phyloP scores from a whole-genome alignment of 2,329 filamentous ascomycete species.

The Pestalotiopsis sp. region DNA sequence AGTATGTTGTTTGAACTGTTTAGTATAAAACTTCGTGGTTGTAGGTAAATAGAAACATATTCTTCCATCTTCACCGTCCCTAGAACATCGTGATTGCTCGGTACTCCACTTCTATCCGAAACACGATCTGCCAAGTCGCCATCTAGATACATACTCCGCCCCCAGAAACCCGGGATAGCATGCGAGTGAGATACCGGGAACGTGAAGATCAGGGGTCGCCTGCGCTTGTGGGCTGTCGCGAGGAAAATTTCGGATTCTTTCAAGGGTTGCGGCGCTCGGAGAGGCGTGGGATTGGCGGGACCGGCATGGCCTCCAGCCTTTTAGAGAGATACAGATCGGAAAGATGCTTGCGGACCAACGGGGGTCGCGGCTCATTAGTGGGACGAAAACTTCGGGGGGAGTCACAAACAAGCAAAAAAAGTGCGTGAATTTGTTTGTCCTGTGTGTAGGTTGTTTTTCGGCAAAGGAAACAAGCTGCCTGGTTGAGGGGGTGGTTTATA shows the following conservation, averaged over 20 bases:
- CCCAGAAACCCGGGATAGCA: background rate
- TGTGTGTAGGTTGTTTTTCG: background rate
- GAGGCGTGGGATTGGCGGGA: background rate
- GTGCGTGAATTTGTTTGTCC: background rate
- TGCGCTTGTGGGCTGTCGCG: background rate
- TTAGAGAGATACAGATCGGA: background rate
- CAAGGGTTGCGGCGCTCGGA: background rate
- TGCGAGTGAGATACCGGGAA: background rate
- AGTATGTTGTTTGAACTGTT: no score
- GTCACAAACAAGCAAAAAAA: background rate
- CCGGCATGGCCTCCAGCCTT: background rate
- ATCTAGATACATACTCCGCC: background rate
- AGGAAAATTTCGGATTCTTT: background rate
- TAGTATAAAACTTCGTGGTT: background rate
- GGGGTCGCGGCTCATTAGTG: background rate
- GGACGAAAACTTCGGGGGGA: background rate
- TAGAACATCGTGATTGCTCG: background rate
- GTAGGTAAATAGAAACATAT: background rate
- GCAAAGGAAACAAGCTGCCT: background rate
- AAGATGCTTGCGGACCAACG: background rate
- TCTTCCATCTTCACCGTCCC: background rate
- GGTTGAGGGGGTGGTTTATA: background rate
- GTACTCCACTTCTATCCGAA: background rate
- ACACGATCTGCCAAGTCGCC: background rate
- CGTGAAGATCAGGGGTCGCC: background rate